Evolutionary conservation across 176 grass and related monocot genomes (phyloP).

Genomic region (Rhynchospora pubera): DNA sequence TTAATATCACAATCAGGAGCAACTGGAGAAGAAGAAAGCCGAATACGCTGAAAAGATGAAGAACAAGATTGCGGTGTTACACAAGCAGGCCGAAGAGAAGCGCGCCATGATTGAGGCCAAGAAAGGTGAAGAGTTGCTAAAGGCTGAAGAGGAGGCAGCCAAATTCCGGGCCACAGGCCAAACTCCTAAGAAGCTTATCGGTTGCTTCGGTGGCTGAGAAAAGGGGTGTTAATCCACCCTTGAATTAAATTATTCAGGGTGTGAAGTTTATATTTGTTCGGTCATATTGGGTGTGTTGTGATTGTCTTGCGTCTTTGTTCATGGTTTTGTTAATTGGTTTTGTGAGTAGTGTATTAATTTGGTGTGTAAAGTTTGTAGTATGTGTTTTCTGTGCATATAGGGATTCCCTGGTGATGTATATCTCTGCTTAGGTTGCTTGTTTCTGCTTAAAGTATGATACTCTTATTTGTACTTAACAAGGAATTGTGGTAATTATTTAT

Average conservation of each 20-base stretch:
- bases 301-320: constrained; percentile 15
- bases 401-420: constrained; percentile 60
- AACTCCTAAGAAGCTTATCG: constrained; percentile 74
- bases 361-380: constrained; percentile 39
- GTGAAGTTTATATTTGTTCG: background rate
- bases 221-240: background rate
- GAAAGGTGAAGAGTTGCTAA: constrained; percentile 56
- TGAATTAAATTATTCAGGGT: background rate
- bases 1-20: constrained; percentile 43
- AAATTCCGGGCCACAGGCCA: constrained; percentile 77
- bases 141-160: constrained; percentile 70
- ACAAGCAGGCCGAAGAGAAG: constrained; percentile 92
- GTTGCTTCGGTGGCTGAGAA: constrained; percentile 67
- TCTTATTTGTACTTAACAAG: constrained; percentile 56
- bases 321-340: background rate
- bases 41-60: constrained; percentile 92
- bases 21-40: constrained; percentile 86
- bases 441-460: constrained; percentile 29
- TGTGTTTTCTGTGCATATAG: constrained; percentile 52
- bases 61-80: constrained; percentile 67
- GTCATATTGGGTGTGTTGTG: background rate
- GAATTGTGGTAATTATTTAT: constrained; percentile 29
- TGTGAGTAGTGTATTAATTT: constrained; percentile 34
- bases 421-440: constrained; percentile 30
- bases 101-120: constrained; percentile 63